Evolutionary conservation across 495 filamentous ascomycete species (phyloP).

Genomic region (Aspergillus mulundensis): DNA sequence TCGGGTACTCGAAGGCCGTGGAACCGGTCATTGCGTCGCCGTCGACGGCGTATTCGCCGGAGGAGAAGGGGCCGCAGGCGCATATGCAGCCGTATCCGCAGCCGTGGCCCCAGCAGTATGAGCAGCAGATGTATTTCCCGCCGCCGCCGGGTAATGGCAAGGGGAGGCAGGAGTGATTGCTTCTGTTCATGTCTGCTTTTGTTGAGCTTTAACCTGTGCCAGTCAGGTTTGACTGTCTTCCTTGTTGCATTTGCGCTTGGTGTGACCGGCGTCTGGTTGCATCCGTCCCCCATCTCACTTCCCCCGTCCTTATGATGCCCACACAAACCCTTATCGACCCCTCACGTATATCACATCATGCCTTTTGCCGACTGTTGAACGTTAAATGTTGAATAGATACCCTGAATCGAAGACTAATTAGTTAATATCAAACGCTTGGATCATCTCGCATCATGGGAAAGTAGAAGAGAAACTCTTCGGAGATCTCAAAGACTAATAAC

Average conservation of each 20-base stretch:
- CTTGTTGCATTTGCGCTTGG: not conserved
- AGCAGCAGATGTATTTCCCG: conserved; percentile 6
- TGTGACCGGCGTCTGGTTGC: not conserved
- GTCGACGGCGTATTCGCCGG: conserved; percentile 8
- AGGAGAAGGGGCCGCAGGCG: conserved; percentile 11
- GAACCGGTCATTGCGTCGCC: conserved; percentile 13
- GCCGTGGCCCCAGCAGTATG: not conserved
- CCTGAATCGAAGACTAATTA: not conserved
- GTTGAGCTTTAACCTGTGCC: not conserved
- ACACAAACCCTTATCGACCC: not conserved
- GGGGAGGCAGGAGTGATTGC: not conserved
- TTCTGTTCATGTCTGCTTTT: not conserved
- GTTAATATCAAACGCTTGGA: not conserved
- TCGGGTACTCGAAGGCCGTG: conserved; percentile 12
- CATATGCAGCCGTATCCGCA: not conserved
- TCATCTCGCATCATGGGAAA: not conserved
- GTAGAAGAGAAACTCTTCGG: too few species aligned
- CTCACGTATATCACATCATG: not conserved
- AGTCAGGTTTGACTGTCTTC: not conserved
- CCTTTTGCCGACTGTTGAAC: not conserved
- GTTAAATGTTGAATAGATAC: conserved; percentile 10
- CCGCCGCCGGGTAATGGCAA: conserved; percentile 1
- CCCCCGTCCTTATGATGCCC: not conserved
- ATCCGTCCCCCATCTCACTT: not conserved
- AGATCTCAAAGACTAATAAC: too few species aligned